phyloP scores from a whole-genome alignment of 495 filamentous ascomycete species.

The Penicillium tannophilum region DNA sequence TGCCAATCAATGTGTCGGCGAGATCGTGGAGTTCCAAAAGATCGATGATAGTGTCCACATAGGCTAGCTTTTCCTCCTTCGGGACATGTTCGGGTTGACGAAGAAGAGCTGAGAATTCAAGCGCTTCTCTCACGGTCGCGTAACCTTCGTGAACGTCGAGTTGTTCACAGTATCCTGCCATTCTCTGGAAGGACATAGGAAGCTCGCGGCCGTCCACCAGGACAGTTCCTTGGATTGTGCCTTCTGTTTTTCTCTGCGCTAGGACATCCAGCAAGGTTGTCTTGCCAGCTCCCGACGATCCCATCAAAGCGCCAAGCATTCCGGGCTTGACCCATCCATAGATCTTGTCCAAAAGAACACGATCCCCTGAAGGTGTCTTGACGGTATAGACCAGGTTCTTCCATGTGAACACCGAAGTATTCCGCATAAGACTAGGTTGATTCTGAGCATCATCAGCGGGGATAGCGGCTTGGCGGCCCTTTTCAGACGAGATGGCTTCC shows the following conservation, averaged over 20 bases:
- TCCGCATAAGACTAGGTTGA: constrained; percentile 38
- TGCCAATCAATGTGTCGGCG: constrained; percentile 56
- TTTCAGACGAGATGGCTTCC: constrained; percentile 28
- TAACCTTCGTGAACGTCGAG: constrained; percentile 61
- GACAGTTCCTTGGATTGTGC: constrained; percentile 83
- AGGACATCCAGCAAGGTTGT: constrained; percentile 57
- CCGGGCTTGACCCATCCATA: constrained; percentile 93
- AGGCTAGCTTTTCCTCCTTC: constrained; percentile 57
- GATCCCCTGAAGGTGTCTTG: constrained; percentile 42
- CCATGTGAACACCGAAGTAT: constrained; percentile 63
- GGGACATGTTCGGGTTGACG: constrained; percentile 56
- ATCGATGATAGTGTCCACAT: constrained; percentile 60
- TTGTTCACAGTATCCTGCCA: constrained; percentile 61
- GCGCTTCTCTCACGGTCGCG: constrained; percentile 62
- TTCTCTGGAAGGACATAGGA: constrained; percentile 79
- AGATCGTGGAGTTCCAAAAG: constrained; percentile 60
- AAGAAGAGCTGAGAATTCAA: constrained; percentile 60
- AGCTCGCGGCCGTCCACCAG: constrained; percentile 77
- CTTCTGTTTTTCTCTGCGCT: constrained; percentile 74
- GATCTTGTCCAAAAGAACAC: constrained; percentile 69
- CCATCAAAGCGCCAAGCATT: constrained; percentile 71
- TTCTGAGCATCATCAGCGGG: constrained; percentile 13
- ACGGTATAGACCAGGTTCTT: constrained; percentile 59
- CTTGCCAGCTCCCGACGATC: constrained; percentile 66
- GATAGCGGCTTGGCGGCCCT: constrained; percentile 4